Evolutionary conservation across 1,139 yeast genomes (phyloP), one percentile per base, ranked within the genome.

Genomic region (Kazachstania sp.): DNA sequence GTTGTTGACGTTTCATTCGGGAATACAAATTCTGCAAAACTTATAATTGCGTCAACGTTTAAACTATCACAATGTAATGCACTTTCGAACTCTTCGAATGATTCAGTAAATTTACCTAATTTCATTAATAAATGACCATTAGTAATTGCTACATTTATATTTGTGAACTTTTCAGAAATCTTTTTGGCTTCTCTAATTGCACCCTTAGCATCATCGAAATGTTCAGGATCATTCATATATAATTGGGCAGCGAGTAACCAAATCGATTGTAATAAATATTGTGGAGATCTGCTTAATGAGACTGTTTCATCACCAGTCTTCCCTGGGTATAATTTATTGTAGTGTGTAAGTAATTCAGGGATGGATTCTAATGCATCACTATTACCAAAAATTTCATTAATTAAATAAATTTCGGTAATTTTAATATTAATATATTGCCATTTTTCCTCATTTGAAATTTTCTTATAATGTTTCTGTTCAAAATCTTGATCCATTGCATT

Each of bases 161-260:
- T 63, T 36, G 53, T 57, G 39, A 54, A 58, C 12, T 49, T 47
- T 9, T 50, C 37, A 3, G 56, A 57, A 4, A 63, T 56, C 1
- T 72, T 66, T 52, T 78, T 85, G 0, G 95, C 87, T 61, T 87
- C 95, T 8, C 74, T 73, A 7, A 87, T 73, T 45, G 95, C 85
- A 52, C 78, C 81, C 56, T 80, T 82, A 11, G 90, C 79, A 50
- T 86, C 95, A 12, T 32, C 35, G 6, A 39, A n/a, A 15, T 51
- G 45, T 15, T 41, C 49, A 13, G 41, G 34, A 13, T 38, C 19
- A 53, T 78, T 76, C 55, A 77, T 68, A 62, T 86, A 88, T 36
- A 86, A 68, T 38, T 75, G 75, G 1, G 88, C 75, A 0, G 86
- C 74, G 78, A 87, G 79, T 45, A 87, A 64, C 96, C 96, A 88